Evolutionary conservation across 345 rosid genomes (phyloP).

Genomic region (Gossypium thurberi): DNA sequence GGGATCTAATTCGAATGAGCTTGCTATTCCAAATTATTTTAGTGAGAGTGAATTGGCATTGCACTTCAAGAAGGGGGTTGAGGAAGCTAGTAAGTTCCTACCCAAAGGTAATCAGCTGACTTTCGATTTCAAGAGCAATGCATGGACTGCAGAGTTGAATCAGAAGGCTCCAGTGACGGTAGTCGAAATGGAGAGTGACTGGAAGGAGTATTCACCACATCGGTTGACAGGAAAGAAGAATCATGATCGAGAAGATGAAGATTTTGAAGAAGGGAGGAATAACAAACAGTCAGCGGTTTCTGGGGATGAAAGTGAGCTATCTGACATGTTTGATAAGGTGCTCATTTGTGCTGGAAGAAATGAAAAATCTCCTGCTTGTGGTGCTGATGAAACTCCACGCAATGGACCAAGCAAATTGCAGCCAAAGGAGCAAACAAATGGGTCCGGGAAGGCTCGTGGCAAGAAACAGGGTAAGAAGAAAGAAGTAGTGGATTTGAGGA

Average conservation of each 20-base stretch:
- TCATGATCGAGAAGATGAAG: conserved; percentile 41
- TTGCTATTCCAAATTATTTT: conserved; percentile 45
- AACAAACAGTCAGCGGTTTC: conserved; percentile 46
- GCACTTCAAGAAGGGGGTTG: conserved; percentile 70
- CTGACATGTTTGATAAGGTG: conserved; percentile 62
- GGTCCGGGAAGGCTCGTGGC: conserved; percentile 13
- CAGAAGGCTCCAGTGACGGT: conserved; percentile 13
- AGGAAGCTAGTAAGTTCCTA: conserved; percentile 87
- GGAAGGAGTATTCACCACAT: conserved; percentile 15
- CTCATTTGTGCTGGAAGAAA: conserved; percentile 17
- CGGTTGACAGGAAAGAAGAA: conserved; percentile 49
- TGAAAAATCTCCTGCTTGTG: neutral
- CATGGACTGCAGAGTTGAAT: neutral
- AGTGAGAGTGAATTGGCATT: conserved; percentile 43
- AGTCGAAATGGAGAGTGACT: conserved; percentile 28
- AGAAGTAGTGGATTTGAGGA: conserved; percentile 35
- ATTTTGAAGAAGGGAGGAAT: conserved; percentile 44
- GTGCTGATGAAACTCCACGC: neutral
- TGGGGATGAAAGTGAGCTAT: conserved; percentile 33
- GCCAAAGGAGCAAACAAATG: conserved; percentile 15
- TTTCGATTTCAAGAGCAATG: conserved; percentile 28
- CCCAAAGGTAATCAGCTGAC: conserved; percentile 45
- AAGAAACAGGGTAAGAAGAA: conserved; percentile 21
- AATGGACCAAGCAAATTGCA: conserved; percentile 10
- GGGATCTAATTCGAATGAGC: conserved; percentile 29